phyloP scores from a whole-genome alignment of 805 yeast species.

The Candida ascalaphidarum region DNA sequence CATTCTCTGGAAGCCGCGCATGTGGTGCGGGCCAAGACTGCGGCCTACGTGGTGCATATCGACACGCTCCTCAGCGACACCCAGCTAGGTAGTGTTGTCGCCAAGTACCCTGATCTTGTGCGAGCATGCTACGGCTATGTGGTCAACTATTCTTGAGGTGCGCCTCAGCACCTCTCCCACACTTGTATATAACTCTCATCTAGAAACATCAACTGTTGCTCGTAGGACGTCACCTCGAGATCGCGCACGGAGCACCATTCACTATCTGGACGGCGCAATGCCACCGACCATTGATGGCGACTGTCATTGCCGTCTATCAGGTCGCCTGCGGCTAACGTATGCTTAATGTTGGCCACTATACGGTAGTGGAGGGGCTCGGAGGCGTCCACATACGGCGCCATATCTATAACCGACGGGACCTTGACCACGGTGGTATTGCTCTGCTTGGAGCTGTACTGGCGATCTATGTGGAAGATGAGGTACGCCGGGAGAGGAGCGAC shows the following conservation, averaged over 20 bases:
- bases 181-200: conserved; percentile 59
- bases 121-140: too few species aligned
- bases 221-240: conserved; percentile 35
- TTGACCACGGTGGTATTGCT: conserved; percentile 49
- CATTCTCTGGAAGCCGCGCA: neutral
- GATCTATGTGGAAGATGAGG: conserved; percentile 48
- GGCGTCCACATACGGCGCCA: conserved; percentile 19
- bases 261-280: conserved; percentile 22
- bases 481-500: conserved; percentile 39
- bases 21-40: neutral
- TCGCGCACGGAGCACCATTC: conserved; percentile 58
- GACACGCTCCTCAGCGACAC: too few species aligned
- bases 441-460: conserved; percentile 20
- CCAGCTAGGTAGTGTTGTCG: too few species aligned
- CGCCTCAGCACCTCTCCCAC: conserved; percentile 38
- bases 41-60: neutral
- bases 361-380: conserved; percentile 25
- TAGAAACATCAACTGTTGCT: conserved; percentile 52
- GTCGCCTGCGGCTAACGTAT: conserved; percentile 7
- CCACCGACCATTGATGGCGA: conserved; percentile 42
- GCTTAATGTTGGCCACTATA: conserved; percentile 12
- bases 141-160: too few species aligned
- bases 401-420: conserved; percentile 38
- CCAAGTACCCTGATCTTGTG: too few species aligned
- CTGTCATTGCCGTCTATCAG: conserved; percentile 10